These are phyloP conservation scores for Daldinia childiae DNA, from an alignment of 495 filamentous ascomycete genomes.

Conservation along the genomic window DNA sequence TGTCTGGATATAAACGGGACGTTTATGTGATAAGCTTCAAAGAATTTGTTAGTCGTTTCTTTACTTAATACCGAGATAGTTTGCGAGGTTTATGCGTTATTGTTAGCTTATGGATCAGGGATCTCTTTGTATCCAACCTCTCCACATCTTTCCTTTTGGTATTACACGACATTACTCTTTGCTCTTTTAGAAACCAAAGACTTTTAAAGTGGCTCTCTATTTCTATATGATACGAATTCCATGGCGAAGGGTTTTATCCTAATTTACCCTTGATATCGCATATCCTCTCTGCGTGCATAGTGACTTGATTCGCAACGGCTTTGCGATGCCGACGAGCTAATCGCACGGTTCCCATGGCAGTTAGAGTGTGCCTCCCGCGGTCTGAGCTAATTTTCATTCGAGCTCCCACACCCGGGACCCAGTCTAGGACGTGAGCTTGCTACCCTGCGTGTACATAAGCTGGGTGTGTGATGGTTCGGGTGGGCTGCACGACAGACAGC, in stretches of 20 bases:
- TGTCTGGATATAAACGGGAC: no score
- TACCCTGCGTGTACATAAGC: conserved; percentile 15
- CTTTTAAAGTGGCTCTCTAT: conserved; percentile 13
- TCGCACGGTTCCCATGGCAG: background rate
- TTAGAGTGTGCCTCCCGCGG: conserved; percentile 6
- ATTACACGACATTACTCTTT: conserved; percentile 9
- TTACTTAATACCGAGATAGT: background rate
- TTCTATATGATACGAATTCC: background rate
- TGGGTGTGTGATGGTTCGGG: background rate
- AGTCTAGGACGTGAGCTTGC: conserved; percentile 29
- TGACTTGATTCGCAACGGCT: conserved; percentile 15
- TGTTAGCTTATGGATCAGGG: conserved; percentile 22
- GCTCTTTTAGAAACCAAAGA: background rate
- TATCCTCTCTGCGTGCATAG: background rate
- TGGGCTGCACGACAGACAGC: conserved; percentile 38
- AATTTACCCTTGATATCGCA: background rate
- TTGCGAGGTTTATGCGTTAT: conserved; percentile 39
- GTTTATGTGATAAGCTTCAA: no score
- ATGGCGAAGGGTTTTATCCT: no score
- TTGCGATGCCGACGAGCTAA: conserved; percentile 23
- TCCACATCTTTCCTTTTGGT: conserved; percentile 11
- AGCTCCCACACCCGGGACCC: conserved; percentile 15
- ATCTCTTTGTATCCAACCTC: conserved; percentile 8
- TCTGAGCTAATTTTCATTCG: conserved; percentile 42
- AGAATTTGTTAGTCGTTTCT: no score